Base-by-base conservation (phyloP, 2,329 filamentous ascomycete genomes). In the Colletotrichum australisinense region DNA sequence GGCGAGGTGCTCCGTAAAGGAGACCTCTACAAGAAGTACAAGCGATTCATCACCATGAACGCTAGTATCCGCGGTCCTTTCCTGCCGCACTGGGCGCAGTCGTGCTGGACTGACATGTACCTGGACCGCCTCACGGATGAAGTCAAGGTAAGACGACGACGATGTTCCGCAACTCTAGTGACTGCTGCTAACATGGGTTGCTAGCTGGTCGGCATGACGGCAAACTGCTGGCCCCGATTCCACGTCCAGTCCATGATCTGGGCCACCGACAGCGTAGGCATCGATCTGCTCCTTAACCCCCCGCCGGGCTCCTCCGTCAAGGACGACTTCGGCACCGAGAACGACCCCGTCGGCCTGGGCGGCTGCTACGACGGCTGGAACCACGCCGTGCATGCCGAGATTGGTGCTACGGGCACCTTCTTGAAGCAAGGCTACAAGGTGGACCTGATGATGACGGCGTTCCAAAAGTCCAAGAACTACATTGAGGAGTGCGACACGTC, bases 181-280 rank as follows among this genome's bases (percentile, higher is more conserved):
- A n/a, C 28, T 8, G 24, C 28, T 42, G 53, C 35, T 32, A 46
- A 53, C 12, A 19, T n/a, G 14, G 24, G 9, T n/a, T 16, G 59
- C 57, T 56, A 84, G 82, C 78, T 84, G 28, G 80, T 84, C 9
- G 83, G 83, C 12, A 81, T 82, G 77, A 81, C 81, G 1, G 77
- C 77, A 35, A 83, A 80, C 75, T 84, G 83, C 77, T 69, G 74
- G 9, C 82, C 82, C 6, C 69, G 73, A 8, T 79, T 79, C 55
- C 82, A 83, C 73, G 74, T 84, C 2, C 81, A 84, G 74, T 80
- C 81, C 53, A 83, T 82, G 79, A 78, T 84, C 63, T 81, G 78
- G 76, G 81, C 83, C 11, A 84, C 83, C 8, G 83, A 84, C 77
- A 63, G 74, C 16, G 73, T 79, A n/a, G 83, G 83, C 75, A 83